Conservation (phyloP, 345 rosid genomes). For the Citrus glauca region DNA sequence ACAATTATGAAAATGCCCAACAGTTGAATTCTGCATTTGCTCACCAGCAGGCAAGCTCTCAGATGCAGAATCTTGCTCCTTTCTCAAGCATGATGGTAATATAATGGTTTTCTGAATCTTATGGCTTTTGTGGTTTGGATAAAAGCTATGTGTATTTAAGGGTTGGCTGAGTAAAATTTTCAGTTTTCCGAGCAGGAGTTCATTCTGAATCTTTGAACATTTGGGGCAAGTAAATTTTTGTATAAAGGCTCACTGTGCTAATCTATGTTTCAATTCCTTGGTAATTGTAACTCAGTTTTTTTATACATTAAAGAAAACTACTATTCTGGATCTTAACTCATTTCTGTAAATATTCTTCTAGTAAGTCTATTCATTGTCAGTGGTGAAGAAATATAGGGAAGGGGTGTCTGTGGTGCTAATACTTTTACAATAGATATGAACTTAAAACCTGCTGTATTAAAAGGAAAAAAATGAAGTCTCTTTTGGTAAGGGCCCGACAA, state of each 20-base stretch:
- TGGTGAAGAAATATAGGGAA: not conserved
- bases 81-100: constrained; percentile 84
- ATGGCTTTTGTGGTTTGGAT: not conserved
- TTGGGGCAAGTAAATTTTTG: not conserved
- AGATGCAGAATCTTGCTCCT: constrained; percentile 59
- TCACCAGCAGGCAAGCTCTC: constrained; percentile 57
- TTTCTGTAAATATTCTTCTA: not conserved
- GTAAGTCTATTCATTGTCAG: not conserved
- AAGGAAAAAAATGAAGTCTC: not conserved
- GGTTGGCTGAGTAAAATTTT: not conserved
- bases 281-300: not conserved
- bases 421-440: not conserved
- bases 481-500: not conserved
- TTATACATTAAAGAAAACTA: not conserved
- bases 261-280: not conserved
- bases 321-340: not conserved
- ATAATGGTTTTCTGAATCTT: not conserved
- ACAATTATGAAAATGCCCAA: constrained; percentile 60
- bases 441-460: not conserved
- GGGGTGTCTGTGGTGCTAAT: not conserved
- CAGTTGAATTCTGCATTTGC: constrained; percentile 56
- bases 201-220: not conserved
- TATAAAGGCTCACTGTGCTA: not conserved
- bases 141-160: not conserved
- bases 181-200: not conserved